Conservation (phyloP, 2,329 filamentous ascomycete genomes). For the Paraconiothyrium brasiliense region DNA sequence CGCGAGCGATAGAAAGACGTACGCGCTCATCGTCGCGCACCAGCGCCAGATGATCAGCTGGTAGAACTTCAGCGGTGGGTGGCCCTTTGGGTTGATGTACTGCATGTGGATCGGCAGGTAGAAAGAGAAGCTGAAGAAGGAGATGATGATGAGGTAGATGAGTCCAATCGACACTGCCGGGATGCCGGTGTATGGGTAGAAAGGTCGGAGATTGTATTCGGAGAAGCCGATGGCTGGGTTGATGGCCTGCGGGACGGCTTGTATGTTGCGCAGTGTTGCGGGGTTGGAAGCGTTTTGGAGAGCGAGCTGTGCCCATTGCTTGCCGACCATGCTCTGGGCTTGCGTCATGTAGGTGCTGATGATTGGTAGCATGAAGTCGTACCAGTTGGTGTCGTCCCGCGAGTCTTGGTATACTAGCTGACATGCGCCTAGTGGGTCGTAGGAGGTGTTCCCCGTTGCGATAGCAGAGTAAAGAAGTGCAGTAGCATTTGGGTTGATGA, state of each 20-base stretch:
- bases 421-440: slow-evolving; percentile 67
- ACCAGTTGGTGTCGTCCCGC: slow-evolving; percentile 65
- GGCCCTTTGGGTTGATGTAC: slow-evolving; percentile 64
- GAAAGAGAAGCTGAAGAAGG: slow-evolving; percentile 73
- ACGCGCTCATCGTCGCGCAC: slow-evolving; percentile 64
- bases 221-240: slow-evolving; percentile 66
- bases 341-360: slow-evolving; percentile 59
- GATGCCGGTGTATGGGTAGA: slow-evolving; percentile 63
- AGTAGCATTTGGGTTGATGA: slow-evolving; percentile 71
- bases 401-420: slow-evolving; percentile 66
- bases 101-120: slow-evolving; percentile 70
- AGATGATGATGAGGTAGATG: slow-evolving; percentile 73
- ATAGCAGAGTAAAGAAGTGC: slow-evolving; percentile 65
- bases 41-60: slow-evolving; percentile 69
- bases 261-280: slow-evolving; percentile 54
- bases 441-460: slow-evolving; percentile 63
- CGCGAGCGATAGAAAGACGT: slow-evolving; percentile 69
- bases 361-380: slow-evolving; percentile 63
- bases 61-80: slow-evolving; percentile 66
- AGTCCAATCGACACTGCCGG: slow-evolving; percentile 70
- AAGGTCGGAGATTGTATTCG: slow-evolving; percentile 67
- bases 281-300: slow-evolving; percentile 54
- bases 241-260: slow-evolving; percentile 61
- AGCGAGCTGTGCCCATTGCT: slow-evolving; percentile 54
- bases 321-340: slow-evolving; percentile 60